Base-by-base conservation (phyloP, 2,329 filamentous ascomycete species). In the Fusarium circinatum region DNA sequence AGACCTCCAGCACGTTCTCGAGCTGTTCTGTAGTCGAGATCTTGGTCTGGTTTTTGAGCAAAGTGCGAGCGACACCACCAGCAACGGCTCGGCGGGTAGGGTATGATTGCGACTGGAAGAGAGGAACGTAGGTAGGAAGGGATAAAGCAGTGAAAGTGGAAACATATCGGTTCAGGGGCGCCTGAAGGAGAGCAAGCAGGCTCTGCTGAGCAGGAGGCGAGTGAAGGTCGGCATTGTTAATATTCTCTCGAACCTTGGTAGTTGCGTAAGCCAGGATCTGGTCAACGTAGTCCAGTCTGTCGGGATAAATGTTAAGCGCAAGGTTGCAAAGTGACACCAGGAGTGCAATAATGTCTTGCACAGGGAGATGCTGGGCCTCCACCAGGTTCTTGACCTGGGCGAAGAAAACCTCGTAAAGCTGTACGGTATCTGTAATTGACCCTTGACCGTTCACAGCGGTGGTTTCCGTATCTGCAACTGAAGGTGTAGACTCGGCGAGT, bases 121-220 rank as follows among this genome's bases (percentile, higher is more conserved):
- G 89, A 41, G 96, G 94, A 55, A 98, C 91, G 79, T 97, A 99
- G 73, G 93, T 96, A 2, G 96, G 96, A 65, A 99, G 89, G 18
- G 96, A 93, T 34, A 99, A 86, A 2, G 96, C 96, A n/a, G 96
- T 99, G 80, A 99, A 99, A 47, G 98, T 91, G 10, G 96, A 98
- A 63, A 92, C 89, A 81, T 99, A 99, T 72, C 94, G 91, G 82
- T 94, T 93, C 69, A 98, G 89, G 0, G 96, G 96, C 13, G 94
- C 94, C 76, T 96, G 92, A n/a, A 99, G 89, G 28, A 99, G 91
- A 59, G 92, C 93, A 68, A 98, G 89, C 48, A 99, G 90, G 77
- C 94, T 97, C 76, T 95, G 92, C 84, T 99, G 97, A 15, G 95
- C 93, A 10, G 92, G 90, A 66, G 92, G 89, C 8, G 95, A 96